A percentile compares a stretch with the other conserved stretches of the same genome.
Conservation (phyloP, 768 basidiomycete genomes). For the Scleroderma citrinum region DNA sequence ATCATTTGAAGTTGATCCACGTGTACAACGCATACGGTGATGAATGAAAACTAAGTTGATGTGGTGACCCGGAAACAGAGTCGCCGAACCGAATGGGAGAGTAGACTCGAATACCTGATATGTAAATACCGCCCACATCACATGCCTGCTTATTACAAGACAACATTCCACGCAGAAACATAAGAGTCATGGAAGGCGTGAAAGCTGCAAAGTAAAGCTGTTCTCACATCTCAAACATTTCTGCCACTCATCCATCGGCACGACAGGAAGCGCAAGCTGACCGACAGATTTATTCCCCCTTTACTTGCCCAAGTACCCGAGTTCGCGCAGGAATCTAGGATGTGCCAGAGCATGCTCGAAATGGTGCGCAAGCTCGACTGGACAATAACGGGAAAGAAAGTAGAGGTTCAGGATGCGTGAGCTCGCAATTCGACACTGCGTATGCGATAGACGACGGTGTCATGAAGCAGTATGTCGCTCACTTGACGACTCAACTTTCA, state of each 20-base stretch:
- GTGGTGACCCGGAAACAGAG: no score
- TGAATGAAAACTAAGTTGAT: no score
- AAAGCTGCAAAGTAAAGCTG: conserved; percentile 32
- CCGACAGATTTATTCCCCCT: conserved; percentile 71
- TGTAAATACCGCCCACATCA: no score
- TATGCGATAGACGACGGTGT: neutral
- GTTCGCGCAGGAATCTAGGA: conserved; percentile 74
- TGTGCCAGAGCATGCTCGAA: conserved; percentile 81
- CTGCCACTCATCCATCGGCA: neutral
- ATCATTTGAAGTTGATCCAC: no score
- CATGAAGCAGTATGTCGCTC: no score
- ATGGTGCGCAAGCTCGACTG: conserved; percentile 92
- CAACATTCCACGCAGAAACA: no score
- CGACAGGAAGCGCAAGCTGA: conserved; percentile 56
- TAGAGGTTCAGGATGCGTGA: conserved; percentile 88
- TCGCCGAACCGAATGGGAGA: no score
- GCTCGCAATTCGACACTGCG: conserved; percentile 58
- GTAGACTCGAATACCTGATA: no score
- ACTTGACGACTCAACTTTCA: conserved; percentile 3
- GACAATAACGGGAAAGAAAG: conserved; percentile 87
- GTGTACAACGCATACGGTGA: no score
- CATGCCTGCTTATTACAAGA: no score
- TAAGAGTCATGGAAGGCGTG: no score
- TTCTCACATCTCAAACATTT: neutral
- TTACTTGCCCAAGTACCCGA: conserved; percentile 66